These are phyloP conservation scores for Erysimum cheiri DNA, from an alignment of 441 rosid genomes.

Conservation along the genomic window DNA sequence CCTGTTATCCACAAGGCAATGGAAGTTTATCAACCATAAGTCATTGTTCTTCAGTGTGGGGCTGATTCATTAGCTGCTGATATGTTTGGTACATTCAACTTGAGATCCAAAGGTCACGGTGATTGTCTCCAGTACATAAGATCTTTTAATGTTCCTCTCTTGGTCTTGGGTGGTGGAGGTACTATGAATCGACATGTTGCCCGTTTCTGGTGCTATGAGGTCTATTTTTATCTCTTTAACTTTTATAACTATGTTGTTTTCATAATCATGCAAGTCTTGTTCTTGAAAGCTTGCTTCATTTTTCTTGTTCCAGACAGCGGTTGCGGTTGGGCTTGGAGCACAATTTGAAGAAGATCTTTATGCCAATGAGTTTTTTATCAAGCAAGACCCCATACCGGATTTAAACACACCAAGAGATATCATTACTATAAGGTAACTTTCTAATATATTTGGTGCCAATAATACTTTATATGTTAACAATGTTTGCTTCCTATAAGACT, in stretches of 20 bases:
- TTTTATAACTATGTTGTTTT: neutral
- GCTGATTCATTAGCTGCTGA: conserved; percentile 77
- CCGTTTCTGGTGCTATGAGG: conserved; percentile 95
- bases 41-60: conserved; percentile 87
- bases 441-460: no score
- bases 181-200: conserved; percentile 68
- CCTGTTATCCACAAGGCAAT: conserved; percentile 71
- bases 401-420: conserved; percentile 61
- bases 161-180: conserved; percentile 93
- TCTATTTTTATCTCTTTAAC: conserved; percentile 38
- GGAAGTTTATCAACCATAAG: conserved; percentile 89
- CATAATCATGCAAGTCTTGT: conserved; percentile 16
- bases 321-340: conserved; percentile 67
- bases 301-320: conserved; percentile 64
- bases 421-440: conserved; percentile 50
- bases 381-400: conserved; percentile 45
- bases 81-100: conserved; percentile 57
- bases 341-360: conserved; percentile 56
- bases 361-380: conserved; percentile 50
- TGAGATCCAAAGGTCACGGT: conserved; percentile 83
- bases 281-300: neutral
- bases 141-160: conserved; percentile 80
- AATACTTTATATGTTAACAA: no score
- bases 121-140: conserved; percentile 77
- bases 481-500: neutral